Evolutionary conservation across 1,284 basidiomycete species (phyloP).

Genomic region (Puccinia polysora): DNA sequence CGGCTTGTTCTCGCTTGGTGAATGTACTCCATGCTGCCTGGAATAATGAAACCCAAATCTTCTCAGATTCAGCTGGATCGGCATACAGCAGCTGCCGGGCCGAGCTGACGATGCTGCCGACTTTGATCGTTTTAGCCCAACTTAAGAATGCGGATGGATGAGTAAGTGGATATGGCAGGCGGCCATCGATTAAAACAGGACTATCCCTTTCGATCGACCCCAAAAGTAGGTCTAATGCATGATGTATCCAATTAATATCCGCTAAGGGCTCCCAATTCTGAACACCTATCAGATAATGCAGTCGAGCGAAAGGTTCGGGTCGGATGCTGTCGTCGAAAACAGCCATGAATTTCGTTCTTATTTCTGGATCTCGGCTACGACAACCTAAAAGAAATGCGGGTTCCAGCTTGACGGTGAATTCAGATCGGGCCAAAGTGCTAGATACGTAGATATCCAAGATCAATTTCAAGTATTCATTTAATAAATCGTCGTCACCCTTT

Average conservation of each 20-base stretch:
- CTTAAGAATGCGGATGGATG: conserved; percentile 20
- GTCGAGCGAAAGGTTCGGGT: conserved; percentile 70
- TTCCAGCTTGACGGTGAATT: conserved; percentile 88
- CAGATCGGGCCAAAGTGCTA: conserved; percentile 76
- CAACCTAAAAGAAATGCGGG: conserved; percentile 90
- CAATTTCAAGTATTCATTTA: conserved; percentile 79
- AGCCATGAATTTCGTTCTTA: conserved; percentile 84
- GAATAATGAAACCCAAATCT: conserved; percentile 86
- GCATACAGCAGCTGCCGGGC: conserved; percentile 78
- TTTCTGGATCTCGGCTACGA: conserved; percentile 69
- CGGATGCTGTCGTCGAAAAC: conserved; percentile 85
- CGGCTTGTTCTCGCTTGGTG: conserved; percentile 76
- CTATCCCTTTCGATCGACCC: conserved; percentile 71
- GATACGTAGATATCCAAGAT: conserved; percentile 94
- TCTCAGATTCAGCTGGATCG: conserved; percentile 71
- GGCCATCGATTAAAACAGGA: conserved; percentile 47
- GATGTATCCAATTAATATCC: conserved; percentile 90
- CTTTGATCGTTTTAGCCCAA: conserved; percentile 50
- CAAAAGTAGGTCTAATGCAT: conserved; percentile 83
- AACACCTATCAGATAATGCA: conserved; percentile 86
- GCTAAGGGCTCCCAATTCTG: conserved; percentile 94
- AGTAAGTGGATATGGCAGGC: conserved; percentile 46
- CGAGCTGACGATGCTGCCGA: conserved; percentile 66
- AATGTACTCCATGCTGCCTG: conserved; percentile 83
- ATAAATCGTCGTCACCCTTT: conserved; percentile 66